These are phyloP conservation scores for Pleurotus citrinopileatus DNA, from an alignment of 768 basidiomycete species.

Conservation along the genomic window DNA sequence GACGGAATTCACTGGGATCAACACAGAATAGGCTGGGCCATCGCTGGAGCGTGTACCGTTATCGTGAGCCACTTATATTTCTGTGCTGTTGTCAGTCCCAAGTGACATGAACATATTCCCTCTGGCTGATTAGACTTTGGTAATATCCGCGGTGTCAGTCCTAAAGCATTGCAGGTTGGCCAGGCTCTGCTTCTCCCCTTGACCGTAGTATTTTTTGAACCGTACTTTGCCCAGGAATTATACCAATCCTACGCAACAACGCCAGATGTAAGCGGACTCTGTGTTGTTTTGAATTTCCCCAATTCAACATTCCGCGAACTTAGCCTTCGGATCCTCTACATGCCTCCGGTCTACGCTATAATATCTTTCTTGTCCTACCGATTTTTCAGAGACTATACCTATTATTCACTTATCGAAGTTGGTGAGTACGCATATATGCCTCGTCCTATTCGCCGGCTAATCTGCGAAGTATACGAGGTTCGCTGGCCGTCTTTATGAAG, in stretches of 20 bases:
- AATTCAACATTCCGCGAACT: background rate
- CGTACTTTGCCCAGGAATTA: conserved; percentile 54
- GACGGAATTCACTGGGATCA: conserved; percentile 44
- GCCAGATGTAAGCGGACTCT: conserved; percentile 62
- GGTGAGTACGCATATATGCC: conserved; percentile 23
- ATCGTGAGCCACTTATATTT: conserved; percentile 32
- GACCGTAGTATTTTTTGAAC: background rate
- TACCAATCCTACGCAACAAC: conserved; percentile 67
- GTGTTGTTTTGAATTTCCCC: background rate
- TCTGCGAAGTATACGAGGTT: conserved; percentile 63
- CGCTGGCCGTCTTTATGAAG: too few relatives aligned
- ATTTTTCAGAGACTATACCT: conserved; percentile 72
- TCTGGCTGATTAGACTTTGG: conserved; percentile 50
- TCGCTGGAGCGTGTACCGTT: conserved; percentile 52
- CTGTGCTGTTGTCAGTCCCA: background rate
- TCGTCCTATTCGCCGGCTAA: conserved; percentile 9
- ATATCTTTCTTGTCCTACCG: conserved; percentile 87
- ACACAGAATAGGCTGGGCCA: conserved; percentile 63
- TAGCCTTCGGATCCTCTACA: conserved; percentile 78
- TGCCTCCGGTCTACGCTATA: conserved; percentile 80
- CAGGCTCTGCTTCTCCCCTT: background rate
- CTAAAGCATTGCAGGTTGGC: conserved; percentile 63
- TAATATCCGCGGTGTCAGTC: conserved; percentile 57
- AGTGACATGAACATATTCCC: background rate
- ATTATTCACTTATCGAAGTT: conserved; percentile 44